Evolutionary conservation across 139 green algal genomes (phyloP), one percentile per base, ranked within the genome.

Genomic region (Yamagishiella unicocca): DNA sequence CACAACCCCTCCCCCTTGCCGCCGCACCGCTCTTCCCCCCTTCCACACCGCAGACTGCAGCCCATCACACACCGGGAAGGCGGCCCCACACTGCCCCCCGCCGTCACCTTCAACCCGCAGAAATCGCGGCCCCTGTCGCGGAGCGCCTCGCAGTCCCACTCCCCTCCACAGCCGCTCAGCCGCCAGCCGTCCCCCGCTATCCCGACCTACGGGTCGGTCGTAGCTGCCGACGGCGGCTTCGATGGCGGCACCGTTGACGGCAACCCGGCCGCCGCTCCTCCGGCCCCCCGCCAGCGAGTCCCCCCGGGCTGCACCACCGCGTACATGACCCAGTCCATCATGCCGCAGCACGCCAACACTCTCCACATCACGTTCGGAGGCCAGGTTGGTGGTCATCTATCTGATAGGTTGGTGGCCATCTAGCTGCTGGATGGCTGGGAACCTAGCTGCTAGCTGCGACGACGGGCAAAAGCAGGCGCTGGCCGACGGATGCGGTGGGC

Each of bases 261-360:
- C 45, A 45, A 40, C n/a, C 8, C 72, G 1, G 72, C 1, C 45
- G 72, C 72, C 24, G 72, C 42, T 25, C 43, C 38, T 17, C 29
- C 70, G 6, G 19, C 70, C 9, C 9, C 70, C 0, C 84, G 88
- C 12, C 88, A 75, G 46, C 58, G 46, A 1, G 91, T 98, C 10
- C 40, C 81, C 4, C 95, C 95, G 0, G 54, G 68, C 25, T 81
- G 90, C 55, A 97, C 95, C 0, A 71, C 90, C 12, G 91, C 94
- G 4, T 95, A 98, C 90, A 95, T 95, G 91, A 98, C 95, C 9
- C 95, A 97, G 85, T 53, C 82, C 53, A 93, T 98, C 64, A 93
- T 98, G 93, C 95, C 95, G 29, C 94, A 97, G 88, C 90, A 97
- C 87, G 95, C 95, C 85, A 98, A 98, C 90, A 95, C 93, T 19